These are phyloP conservation scores for Prunus yedoensis DNA, from an alignment of 331 rosid species.

Conservation along the genomic window DNA sequence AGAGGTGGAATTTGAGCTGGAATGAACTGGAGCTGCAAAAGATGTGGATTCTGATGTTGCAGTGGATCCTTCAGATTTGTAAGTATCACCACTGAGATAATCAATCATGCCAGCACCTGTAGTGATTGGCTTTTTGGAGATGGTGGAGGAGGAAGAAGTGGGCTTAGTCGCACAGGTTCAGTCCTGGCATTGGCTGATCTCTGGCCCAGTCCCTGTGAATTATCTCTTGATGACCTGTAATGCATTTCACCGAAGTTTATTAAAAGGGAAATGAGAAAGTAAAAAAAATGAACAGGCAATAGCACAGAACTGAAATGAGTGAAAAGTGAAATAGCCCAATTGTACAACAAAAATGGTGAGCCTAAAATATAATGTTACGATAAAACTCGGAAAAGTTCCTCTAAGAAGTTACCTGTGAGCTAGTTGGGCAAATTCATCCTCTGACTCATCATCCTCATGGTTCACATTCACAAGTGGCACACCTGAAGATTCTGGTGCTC, in stretches of 20 bases:
- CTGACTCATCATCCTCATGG: slow-evolving; percentile 85
- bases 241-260: not conserved
- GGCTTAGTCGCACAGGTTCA: slow-evolving; percentile 43
- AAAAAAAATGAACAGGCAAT: not conserved
- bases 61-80: slow-evolving; percentile 53
- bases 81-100: slow-evolving; percentile 86
- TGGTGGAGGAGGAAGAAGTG: slow-evolving; percentile 79
- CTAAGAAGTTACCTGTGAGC: slow-evolving; percentile 60
- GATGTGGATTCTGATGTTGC: slow-evolving; percentile 46
- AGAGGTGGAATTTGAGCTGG: slow-evolving; percentile 44
- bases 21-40: slow-evolving; percentile 37
- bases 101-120: slow-evolving; percentile 61
- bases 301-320: not conserved
- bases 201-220: slow-evolving; percentile 37
- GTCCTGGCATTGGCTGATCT: slow-evolving; percentile 47
- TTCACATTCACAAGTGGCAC: slow-evolving; percentile 65
- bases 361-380: not conserved
- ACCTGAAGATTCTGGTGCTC: slow-evolving; percentile 52
- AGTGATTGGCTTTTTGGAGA: slow-evolving; percentile 54
- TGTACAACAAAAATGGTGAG: not conserved
- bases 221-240: slow-evolving; percentile 75
- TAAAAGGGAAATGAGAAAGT: not conserved
- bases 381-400: slow-evolving; percentile 1
- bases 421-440: slow-evolving; percentile 76
- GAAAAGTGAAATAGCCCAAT: not conserved